These are phyloP conservation scores for Diaporthe vaccinii DNA, from an alignment of 2,329 filamentous ascomycete genomes.

Conservation along the genomic window DNA sequence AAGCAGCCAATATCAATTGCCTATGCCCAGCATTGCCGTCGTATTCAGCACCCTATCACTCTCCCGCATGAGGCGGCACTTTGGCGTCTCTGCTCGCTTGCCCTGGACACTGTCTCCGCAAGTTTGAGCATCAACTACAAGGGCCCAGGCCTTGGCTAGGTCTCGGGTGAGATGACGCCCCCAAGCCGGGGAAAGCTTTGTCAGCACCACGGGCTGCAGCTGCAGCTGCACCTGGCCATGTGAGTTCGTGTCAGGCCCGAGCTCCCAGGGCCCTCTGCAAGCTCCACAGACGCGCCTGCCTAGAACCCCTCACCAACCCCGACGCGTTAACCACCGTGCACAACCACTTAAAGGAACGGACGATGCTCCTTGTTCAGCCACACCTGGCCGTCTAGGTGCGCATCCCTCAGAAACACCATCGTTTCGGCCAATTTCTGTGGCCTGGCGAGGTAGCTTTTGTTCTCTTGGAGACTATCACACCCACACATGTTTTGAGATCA, in stretches of 20 bases:
- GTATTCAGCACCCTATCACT: background rate
- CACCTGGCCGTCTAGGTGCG: background rate
- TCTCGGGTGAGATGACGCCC: background rate
- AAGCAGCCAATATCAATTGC: background rate
- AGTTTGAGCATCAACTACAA: background rate
- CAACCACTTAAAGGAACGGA: background rate
- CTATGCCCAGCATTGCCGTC: background rate
- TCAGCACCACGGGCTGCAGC: background rate
- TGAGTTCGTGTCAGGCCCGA: conserved; percentile 34
- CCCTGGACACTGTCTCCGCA: background rate
- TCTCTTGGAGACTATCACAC: background rate
- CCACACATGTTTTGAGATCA: background rate
- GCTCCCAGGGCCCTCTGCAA: background rate
- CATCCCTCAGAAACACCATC: background rate
- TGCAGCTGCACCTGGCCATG: conserved; percentile 11
- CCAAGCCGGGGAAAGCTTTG: background rate
- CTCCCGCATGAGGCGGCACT: background rate
- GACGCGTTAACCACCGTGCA: conserved; percentile 3
- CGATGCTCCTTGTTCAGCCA: background rate
- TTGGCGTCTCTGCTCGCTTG: background rate
- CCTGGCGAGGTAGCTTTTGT: background rate
- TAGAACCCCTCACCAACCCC: conserved; percentile 19
- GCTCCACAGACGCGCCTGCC: conserved; percentile 33
- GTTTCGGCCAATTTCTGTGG: too few relatives aligned
- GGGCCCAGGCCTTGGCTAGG: too few relatives aligned